Base-by-base conservation (phyloP, 2,329 filamentous ascomycete genomes). In the Colletotrichum tropicicola region DNA sequence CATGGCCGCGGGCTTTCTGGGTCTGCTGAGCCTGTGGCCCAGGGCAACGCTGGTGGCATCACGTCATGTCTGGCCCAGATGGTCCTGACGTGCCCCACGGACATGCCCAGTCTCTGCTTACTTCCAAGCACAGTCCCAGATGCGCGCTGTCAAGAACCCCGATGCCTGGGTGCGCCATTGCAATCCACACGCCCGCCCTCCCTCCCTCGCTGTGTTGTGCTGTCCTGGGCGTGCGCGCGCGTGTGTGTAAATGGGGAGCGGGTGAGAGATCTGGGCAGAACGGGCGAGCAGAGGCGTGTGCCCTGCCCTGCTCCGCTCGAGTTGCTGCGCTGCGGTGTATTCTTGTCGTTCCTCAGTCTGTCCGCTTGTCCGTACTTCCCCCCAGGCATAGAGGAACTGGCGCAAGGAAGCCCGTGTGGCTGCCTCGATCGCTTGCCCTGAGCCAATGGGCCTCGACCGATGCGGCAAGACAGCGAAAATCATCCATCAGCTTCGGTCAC, bases 401-500 rank as follows among this genome's bases (percentile, higher is more conserved):
- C 43, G 35, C 39, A 51, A 44, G 61, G 51, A 56, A 55, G 61
- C 57, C 63, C 56, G 62, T 66, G 64, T 65, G 64, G 59, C 59
- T 37, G 56, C 48, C 52, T 52, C 55, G 53, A 65, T 60, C 67
- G 58, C 32, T 41, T 66, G 57, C 41, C 61, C 57, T 62, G 57
- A 66, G 49, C 65, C 65, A 65, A 68, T 65, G 60, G 58, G 49
- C 10, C 61, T 57, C 56, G 48, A 75, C 75, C 68, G 73, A 77
- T 76, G 67, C 72, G 75, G 77, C 72, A 78, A 74, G 70, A 70
- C 74, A 68, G 72, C 73, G 74, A 73, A 73, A 72, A 75, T 77
- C 71, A 68, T 67, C 72, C 73, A 76, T 73, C 72, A 74, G 71
- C 73, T 80, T 82, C 80, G 80, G 80, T 80, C 71, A 79, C 80